Base-by-base conservation (phyloP, 805 yeast species). In the Kuraishia hungarica region DNA sequence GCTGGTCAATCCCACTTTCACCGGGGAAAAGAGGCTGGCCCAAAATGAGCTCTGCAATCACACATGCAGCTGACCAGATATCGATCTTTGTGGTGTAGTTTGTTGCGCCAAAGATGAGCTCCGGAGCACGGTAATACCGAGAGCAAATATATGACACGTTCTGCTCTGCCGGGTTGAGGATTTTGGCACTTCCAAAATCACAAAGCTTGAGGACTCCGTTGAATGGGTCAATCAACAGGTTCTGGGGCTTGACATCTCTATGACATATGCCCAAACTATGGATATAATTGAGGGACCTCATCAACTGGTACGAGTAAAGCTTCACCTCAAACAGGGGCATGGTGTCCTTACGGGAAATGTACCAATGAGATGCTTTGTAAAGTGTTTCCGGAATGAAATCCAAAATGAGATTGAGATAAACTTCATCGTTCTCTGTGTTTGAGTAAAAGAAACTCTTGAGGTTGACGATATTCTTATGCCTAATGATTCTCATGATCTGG, bases 21-120 rank as follows among this genome's bases (percentile, higher is more conserved):
- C 99, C 99, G 13, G 99, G 99, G 73, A 94, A 94, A 60, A 94
- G 75, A 15, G 99, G 99, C 68, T 91, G 97, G 19, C 99, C 98
- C 56, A 94, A 78, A 59, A 92, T 82, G 64, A 94, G 75, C 72
- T 94, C 99, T 3, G 98, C 98, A 89, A 94, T 91, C 22, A 94
- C 99, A 75, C 99, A 94, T 21, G 97, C 97, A 15, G 96, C 90
- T 15, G 97, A 89, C 99, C 99, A 94, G 51, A 94, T 83, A 69
- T 94, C 99, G 61, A 94, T 94, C 70, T 93, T 92, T 29, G 97
- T 91, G 7, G 98, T 90, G 71, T 94, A 94, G 71, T 92, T 89
- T 26, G 96, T 87, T 15, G 98, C 96, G 20, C 98, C 99, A 74
- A 94, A 94, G 58, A 94, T 94, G 62, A 94, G 81, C 72, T 94